Conservation (phyloP, 352 stramenopile species). For the Saprolegnia parasitica region DNA sequence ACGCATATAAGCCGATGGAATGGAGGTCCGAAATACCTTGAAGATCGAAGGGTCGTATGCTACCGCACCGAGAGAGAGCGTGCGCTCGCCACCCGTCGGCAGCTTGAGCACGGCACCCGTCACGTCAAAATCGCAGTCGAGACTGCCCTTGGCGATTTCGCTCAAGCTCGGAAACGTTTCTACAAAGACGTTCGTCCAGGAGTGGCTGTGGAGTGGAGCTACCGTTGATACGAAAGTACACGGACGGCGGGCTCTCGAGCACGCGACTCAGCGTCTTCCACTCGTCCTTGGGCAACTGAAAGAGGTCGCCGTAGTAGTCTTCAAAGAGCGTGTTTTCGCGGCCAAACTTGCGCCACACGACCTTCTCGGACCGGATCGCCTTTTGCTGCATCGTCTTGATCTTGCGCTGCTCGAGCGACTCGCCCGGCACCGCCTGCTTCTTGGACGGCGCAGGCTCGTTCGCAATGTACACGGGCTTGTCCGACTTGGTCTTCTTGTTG, state of each 20-base stretch:
- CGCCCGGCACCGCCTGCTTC: conserved; percentile 45
- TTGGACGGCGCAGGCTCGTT: conserved; percentile 33
- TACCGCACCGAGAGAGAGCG: conserved; percentile 54
- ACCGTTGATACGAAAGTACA: conserved; percentile 85
- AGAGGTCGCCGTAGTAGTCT: conserved; percentile 73
- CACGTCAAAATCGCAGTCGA: conserved; percentile 71
- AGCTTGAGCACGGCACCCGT: conserved; percentile 49
- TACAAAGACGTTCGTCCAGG: background rate
- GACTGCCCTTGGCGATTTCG: conserved; percentile 66
- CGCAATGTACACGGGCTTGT: conserved; percentile 52
- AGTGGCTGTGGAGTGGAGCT: conserved; percentile 28
- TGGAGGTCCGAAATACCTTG: conserved; percentile 40
- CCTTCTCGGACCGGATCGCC: conserved; percentile 52
- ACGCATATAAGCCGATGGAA: background rate
- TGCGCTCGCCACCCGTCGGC: conserved; percentile 48
- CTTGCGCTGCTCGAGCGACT: conserved; percentile 57
- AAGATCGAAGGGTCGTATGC: conserved; percentile 67
- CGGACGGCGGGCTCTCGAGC: conserved; percentile 68
- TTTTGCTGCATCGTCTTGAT: conserved; percentile 35
- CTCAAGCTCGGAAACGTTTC: conserved; percentile 48
- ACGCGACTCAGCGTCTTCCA: conserved; percentile 77
- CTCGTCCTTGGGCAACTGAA: conserved; percentile 59
- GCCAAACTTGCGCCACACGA: conserved; percentile 85
- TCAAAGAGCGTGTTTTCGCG: conserved; percentile 78
- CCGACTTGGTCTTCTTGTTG: conserved; percentile 34